Percentiles rank a stretch among this genome's conserved stretches.
phyloP scores from a whole-genome alignment of 2,329 filamentous ascomycete species.

The Leptographium radiaticola region DNA sequence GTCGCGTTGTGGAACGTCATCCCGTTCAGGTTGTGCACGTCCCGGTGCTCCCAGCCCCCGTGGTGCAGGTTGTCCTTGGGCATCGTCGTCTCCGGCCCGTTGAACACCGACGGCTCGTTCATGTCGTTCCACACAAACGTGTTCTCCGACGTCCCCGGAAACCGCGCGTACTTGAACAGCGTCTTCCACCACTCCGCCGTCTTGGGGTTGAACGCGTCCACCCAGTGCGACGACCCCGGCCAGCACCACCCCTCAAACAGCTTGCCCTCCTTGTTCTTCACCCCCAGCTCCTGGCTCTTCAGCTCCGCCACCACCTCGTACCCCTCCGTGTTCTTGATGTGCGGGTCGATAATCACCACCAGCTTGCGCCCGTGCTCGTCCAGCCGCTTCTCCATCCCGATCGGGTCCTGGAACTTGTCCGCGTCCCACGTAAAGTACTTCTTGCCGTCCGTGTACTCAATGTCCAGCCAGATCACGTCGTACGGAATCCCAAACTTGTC shows the following conservation, averaged over 20 bases:
- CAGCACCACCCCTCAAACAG: slow-evolving; percentile 97
- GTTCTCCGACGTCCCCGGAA: slow-evolving; percentile 77
- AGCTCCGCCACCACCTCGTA: slow-evolving; percentile 71
- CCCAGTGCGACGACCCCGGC: slow-evolving; percentile 93
- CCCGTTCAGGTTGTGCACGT: slow-evolving; percentile 91
- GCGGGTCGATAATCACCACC: slow-evolving; percentile 89
- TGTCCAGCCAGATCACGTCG: slow-evolving; percentile 97
- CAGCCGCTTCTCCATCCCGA: slow-evolving; percentile 77
- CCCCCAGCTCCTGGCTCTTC: slow-evolving; percentile 69
- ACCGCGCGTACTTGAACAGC: slow-evolving; percentile 77
- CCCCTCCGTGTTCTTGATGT: slow-evolving; percentile 82
- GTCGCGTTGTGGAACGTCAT: slow-evolving; percentile 94
- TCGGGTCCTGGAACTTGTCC: slow-evolving; percentile 74
- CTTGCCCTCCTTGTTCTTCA: slow-evolving; percentile 80
- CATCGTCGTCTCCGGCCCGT: slow-evolving; percentile 96
- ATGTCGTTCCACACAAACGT: slow-evolving; percentile 98
- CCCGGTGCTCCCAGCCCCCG: slow-evolving; percentile 89
- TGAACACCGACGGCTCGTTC: slow-evolving; percentile 99
- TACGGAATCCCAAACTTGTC: slow-evolving; percentile 93
- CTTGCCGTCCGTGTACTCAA: slow-evolving; percentile 93
- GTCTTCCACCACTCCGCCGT: slow-evolving; percentile 82
- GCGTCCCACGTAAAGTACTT: slow-evolving; percentile 98
- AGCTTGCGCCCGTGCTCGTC: slow-evolving; percentile 78
- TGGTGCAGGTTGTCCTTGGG: slow-evolving; percentile 94
- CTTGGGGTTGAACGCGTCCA: slow-evolving; percentile 91